Evolutionary conservation across 257 asterid species (phyloP), one percentile per base, ranked within the genome.

Genomic region (Jacaranda copaia): DNA sequence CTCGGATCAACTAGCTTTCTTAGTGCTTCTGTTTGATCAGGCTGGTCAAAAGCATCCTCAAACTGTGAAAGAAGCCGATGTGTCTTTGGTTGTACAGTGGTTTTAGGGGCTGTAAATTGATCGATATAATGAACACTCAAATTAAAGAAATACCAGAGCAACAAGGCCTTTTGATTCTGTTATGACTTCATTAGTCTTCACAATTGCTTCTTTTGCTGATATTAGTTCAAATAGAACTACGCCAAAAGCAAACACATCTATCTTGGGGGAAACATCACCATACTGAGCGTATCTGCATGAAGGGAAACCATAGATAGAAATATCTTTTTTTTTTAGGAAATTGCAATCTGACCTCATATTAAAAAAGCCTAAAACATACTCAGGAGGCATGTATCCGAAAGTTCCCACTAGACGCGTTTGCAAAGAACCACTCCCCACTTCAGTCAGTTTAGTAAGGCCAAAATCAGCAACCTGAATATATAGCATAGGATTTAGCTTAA

Each of bases 321-420:
- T 9, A 35, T 1, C 0, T 32, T 20, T 3, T 68, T 68, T 62
- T 12, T n/a, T 15, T 25, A 25, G 32, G 32, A 25, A 25, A 25
- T 25, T 25, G 32, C 32, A 25, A 16, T 68, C 12, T 48, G 10
- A 65, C 32, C 45, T 10, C 55, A 45, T 38, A 2, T 73, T 25
- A 45, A n/a, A 15, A 8, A 35, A 8, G 20, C 32, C 61, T 2
- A 39, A 16, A 25, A 59, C 89, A 78, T 85, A 93, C 96, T 91
- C 98, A 3, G 97, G 97, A 68, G 96, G 89, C 96, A 93, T 88
- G 88, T 93, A 93, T 52, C 98, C 97, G 32, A 91, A 91, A 4
- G 98, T 93, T 25, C 98, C 98, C 59, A 91, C 92, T 3, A 93
- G 90, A 55, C 97, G 93, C 38, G 97, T 91, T 69, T 87, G 92